Base-by-base conservation (phyloP, 1,284 basidiomycete species). In the Coniferiporia weirii region DNA sequence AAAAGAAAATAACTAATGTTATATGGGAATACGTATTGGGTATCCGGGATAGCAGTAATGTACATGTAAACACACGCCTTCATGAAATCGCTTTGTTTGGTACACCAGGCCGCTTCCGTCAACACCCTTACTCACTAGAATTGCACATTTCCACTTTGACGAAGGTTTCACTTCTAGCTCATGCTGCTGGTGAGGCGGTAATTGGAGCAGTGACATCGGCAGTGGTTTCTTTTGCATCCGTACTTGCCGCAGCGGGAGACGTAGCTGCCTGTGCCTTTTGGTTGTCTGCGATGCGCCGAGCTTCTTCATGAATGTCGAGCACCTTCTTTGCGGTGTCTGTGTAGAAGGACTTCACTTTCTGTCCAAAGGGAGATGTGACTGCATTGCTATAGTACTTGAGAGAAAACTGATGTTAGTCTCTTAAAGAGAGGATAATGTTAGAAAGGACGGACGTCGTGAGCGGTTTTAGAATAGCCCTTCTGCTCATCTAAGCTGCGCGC, bases 241-340 rank as follows among this genome's bases (percentile, higher is more conserved):
- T 53, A 32, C 4, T 17, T 52, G 61, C 22, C 54, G 65, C 60
- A n/a, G 61, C 20, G 34, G 63, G 59, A n/a, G 56, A 52, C 10
- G 64, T 48, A 12, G 68, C 44, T 4, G 67, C 60, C 20, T 44
- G 53, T 8, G 69, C 64, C 68, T 87, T 86, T 65, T 89, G 81
- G 59, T 78, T 72, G 20, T 79, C 79, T 32, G 83, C 80, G 67
- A 94, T 90, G 47, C 93, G 83, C 59, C 79, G 77, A 1, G 93
- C 93, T 72, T 95, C 93, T 67, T 93, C 91, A 68, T 94, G 93
- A 56, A 95, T 92, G 68, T 95, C 92, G 40, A 79, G 70, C 15
- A 91, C 83, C 68, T 93, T 87, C 73, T 94, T 95, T 34, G 84
- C 79, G 0, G 91, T 91, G 20, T 73, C 75, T 8, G 89, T 92